These are phyloP conservation scores for Aureobasidium mangrovei DNA, from an alignment of 2,329 filamentous ascomycete species.

Conservation along the genomic window DNA sequence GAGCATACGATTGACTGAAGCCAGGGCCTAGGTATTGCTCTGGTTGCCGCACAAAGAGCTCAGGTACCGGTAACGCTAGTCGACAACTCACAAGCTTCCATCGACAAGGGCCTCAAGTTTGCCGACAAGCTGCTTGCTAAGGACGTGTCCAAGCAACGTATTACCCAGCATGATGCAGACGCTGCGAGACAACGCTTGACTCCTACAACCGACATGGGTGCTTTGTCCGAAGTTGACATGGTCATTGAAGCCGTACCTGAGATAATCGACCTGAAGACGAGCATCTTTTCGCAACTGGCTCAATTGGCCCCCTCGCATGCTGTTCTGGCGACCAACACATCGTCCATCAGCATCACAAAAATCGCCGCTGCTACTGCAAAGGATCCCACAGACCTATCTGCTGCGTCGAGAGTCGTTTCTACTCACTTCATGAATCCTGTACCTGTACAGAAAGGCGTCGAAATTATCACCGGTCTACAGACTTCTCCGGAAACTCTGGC, in stretches of 20 bases:
- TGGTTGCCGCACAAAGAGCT: constrained; percentile 82
- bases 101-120: constrained; percentile 85
- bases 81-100: constrained; percentile 71
- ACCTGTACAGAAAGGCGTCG: constrained; percentile 90
- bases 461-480: constrained; percentile 92
- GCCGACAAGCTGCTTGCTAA: constrained; percentile 91
- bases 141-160: constrained; percentile 77
- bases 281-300: constrained; percentile 77
- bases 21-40: constrained; percentile 88
- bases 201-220: constrained; percentile 63
- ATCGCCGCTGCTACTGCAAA: constrained; percentile 78
- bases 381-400: constrained; percentile 70
- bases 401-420: constrained; percentile 79
- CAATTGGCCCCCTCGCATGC: constrained; percentile 74
- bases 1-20: constrained; percentile 20
- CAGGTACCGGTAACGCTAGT: constrained; percentile 76
- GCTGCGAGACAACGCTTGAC: constrained; percentile 60
- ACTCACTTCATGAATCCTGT: constrained; percentile 99
- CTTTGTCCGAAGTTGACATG: constrained; percentile 79
- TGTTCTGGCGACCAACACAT: constrained; percentile 94
- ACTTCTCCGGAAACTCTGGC: constrained; percentile 76
- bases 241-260: constrained; percentile 97
- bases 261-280: constrained; percentile 76
- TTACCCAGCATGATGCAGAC: constrained; percentile 74
- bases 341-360: constrained; percentile 94